Conservation (phyloP, 2,329 filamentous ascomycete genomes). For the Mycosphaerelloides madeirae region DNA sequence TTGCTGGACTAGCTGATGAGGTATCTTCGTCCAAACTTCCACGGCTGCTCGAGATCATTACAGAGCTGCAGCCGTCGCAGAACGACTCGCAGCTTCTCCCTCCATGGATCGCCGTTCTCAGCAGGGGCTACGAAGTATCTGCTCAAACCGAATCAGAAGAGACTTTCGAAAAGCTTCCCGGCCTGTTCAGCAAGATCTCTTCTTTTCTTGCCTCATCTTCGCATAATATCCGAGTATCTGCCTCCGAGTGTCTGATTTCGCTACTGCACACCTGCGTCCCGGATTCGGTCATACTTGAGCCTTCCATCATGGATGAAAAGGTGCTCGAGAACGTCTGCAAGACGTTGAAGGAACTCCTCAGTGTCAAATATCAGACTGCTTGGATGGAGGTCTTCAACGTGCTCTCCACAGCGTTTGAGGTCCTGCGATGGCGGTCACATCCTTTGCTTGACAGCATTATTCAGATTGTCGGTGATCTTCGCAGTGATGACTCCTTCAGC, state of each 20-base stretch:
- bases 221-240: slow-evolving; percentile 88
- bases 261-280: slow-evolving; percentile 90
- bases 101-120: slow-evolving; percentile 93
- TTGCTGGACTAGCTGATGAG: slow-evolving; percentile 83
- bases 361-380: slow-evolving; percentile 85
- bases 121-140: slow-evolving; percentile 88
- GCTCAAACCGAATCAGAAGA: slow-evolving; percentile 84
- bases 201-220: slow-evolving; percentile 80
- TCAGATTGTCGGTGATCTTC: slow-evolving; percentile 77
- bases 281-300: slow-evolving; percentile 73
- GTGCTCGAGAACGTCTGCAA: slow-evolving; percentile 74
- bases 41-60: slow-evolving; percentile 82
- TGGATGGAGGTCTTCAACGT: slow-evolving; percentile 95
- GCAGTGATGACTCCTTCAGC: slow-evolving; percentile 79
- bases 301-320: slow-evolving; percentile 90
- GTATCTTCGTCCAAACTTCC: slow-evolving; percentile 85
- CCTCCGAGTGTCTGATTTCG: slow-evolving; percentile 90
- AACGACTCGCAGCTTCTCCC: slow-evolving; percentile 93
- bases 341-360: slow-evolving; percentile 68
- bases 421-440: slow-evolving; percentile 76
- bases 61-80: slow-evolving; percentile 81
- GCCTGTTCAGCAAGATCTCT: slow-evolving; percentile 74
- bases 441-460: slow-evolving; percentile 73
- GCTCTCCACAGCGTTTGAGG: slow-evolving; percentile 79
- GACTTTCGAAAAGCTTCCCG: slow-evolving; percentile 84